Base-by-base conservation (phyloP, 768 basidiomycete genomes). In the Lactifluus piperatus region DNA sequence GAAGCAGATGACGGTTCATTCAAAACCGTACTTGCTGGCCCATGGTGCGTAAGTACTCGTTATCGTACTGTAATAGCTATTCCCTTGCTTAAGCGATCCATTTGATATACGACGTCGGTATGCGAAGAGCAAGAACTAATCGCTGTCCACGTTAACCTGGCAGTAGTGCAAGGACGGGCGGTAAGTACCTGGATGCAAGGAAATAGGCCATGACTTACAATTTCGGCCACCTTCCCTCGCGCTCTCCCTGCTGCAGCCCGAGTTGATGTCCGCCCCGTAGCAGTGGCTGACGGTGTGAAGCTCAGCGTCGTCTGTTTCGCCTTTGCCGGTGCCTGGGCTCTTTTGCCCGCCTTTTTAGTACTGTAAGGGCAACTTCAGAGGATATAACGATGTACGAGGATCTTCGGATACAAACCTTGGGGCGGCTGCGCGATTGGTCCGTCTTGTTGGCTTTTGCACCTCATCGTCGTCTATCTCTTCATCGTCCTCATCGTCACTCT, bases 241-340 rank as follows among this genome's bases (percentile, higher is more conserved):
- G 89, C 85, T 65, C 76, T 83, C 18, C 82, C 76, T 7, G 89
- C 88, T 14, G 89, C 88, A 0, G 85, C 78, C 53, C 88, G 72
- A 1, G 83, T 81, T 16, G 83, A 79, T 34, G 65, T 70, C 8
- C 84, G 74, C 7, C 79, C 65, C 26, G 67, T 79, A 30, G 77
- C 75, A 24, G 49, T 20, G 32, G 52, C 53, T 34, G 60, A 54
- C 10, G 87, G 83, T 0, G 83, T 79, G 62, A 90, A 90, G 36
- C 72, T 79, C 54, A 90, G 69, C 44, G 82, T 85, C 1, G 77
- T 59, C 68, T 87, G 85, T 56, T 77, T 81, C 8, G 72, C 48
- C 53, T 64, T 61, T 14, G 68, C 55, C 58, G 62, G 67, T 49
- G 74, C 34, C 41, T 76, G 59, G 2, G 81, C 72, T 66, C 82